A percentile compares a stretch with the other conserved stretches of the same genome.
These are phyloP conservation scores for Triadica sebifera DNA, from an alignment of 345 rosid genomes.

Conservation along the genomic window DNA sequence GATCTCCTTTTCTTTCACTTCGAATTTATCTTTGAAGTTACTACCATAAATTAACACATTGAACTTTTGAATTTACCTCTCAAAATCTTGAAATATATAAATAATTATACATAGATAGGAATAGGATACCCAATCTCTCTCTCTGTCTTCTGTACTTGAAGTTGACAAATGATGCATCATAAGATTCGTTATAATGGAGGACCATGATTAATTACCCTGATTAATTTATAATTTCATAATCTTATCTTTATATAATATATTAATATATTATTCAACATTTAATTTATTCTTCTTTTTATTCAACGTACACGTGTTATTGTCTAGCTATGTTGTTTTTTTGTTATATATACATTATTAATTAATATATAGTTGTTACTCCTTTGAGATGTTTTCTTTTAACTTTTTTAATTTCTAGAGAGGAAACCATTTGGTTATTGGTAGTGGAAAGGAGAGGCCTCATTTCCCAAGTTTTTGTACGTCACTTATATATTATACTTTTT, in stretches of 20 bases:
- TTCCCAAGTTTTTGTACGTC: too few relatives aligned
- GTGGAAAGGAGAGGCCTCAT: neutral
- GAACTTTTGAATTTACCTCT: too few relatives aligned
- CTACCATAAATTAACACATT: too few relatives aligned
- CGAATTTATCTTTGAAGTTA: too few relatives aligned
- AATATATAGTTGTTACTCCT: neutral
- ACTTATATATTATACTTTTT: too few relatives aligned
- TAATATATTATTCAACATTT: neutral
- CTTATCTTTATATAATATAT: neutral
- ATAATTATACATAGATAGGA: neutral
- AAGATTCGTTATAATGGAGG: constrained; percentile 25
- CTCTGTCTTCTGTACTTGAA: neutral
- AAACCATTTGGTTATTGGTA: neutral
- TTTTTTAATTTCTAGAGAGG: neutral
- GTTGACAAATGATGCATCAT: constrained; percentile 9
- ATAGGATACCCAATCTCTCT: neutral
- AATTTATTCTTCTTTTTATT: neutral
- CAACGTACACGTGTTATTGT: too few relatives aligned
- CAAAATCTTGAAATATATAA: neutral
- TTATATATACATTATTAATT: too few relatives aligned
- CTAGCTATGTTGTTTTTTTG: too few relatives aligned
- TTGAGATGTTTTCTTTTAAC: neutral
- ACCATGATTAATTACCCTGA: neutral
- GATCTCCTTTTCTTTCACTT: too few relatives aligned
- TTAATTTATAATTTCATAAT: neutral